Percentiles rank a stretch among this genome's conserved stretches.
These are phyloP conservation scores for Bocquillonia castaneifolia DNA, from an alignment of 441 rosid species.

Conservation along the genomic window DNA sequence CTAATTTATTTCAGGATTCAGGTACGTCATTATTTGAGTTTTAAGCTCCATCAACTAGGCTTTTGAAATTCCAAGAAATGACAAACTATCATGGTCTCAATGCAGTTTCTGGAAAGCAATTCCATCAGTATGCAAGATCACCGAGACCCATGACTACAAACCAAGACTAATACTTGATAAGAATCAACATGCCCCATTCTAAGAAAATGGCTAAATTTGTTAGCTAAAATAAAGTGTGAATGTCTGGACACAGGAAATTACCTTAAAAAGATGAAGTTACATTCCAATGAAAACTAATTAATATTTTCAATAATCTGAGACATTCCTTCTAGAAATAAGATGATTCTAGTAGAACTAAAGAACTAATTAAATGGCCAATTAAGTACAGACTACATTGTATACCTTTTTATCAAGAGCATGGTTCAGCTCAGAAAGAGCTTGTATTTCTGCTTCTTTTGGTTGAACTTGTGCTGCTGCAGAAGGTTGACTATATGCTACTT, in stretches of 20 bases:
- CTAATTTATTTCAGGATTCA: constrained; percentile 26
- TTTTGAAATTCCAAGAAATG: constrained; percentile 24
- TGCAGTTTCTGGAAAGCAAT: not conserved
- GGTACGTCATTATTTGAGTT: constrained; percentile 35
- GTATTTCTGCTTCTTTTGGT: constrained; percentile 60
- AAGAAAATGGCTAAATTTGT: not conserved
- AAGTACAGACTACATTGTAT: not conserved
- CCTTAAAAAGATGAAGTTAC: not conserved
- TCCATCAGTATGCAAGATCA: constrained; percentile 1
- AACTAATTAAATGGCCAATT: not conserved
- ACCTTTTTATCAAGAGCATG: constrained; percentile 63
- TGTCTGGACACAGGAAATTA: constrained; percentile 1
- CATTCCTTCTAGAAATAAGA: not conserved
- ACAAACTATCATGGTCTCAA: not conserved
- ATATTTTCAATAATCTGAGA: constrained; percentile 4
- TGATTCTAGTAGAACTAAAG: not conserved
- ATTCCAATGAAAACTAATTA: not conserved
- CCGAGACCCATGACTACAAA: not conserved
- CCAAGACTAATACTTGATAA: not conserved
- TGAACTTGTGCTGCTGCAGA: constrained; percentile 35
- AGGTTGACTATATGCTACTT: constrained; percentile 38
- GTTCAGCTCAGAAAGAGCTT: constrained; percentile 46
- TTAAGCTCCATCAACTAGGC: constrained; percentile 38
- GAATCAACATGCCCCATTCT: not conserved
- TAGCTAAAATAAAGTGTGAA: not conserved